These are phyloP conservation scores for Pachyrhizus erosus DNA, from an alignment of 306 rosid genomes.

Conservation along the genomic window DNA sequence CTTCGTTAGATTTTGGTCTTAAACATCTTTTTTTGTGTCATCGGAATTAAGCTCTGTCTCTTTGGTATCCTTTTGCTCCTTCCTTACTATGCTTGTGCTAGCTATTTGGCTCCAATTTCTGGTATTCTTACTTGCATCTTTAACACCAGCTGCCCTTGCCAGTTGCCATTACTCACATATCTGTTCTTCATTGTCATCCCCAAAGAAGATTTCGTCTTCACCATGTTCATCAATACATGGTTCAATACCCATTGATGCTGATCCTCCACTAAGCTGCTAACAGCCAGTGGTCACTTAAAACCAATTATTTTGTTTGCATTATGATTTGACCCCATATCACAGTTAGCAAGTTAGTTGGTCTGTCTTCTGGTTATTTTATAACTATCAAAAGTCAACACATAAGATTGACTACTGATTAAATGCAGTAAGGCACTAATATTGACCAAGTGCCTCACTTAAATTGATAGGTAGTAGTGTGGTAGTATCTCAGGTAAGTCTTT, in stretches of 20 bases:
- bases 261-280: conserved; percentile 11
- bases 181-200: background rate
- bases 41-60: background rate
- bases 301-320: conserved; percentile 1
- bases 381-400: too few species aligned
- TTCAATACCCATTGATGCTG: background rate
- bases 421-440: too few species aligned
- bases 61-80: background rate
- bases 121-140: background rate
- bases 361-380: too few species aligned
- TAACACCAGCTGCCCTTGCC: background rate
- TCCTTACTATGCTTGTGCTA: background rate
- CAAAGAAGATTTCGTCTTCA: background rate
- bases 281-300: background rate
- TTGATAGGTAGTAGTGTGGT: too few species aligned
- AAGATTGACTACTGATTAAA: too few species aligned
- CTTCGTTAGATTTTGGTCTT: conserved; percentile 8
- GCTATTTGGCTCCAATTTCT: background rate
- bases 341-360: too few species aligned
- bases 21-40: background rate
- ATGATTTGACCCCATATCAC: too few species aligned
- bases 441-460: too few species aligned
- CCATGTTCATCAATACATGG: background rate
- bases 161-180: background rate
- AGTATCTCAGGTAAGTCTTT: too few species aligned